phyloP scores from a whole-genome alignment of 2,329 filamentous ascomycete genomes.

The Orbilia javanica region DNA sequence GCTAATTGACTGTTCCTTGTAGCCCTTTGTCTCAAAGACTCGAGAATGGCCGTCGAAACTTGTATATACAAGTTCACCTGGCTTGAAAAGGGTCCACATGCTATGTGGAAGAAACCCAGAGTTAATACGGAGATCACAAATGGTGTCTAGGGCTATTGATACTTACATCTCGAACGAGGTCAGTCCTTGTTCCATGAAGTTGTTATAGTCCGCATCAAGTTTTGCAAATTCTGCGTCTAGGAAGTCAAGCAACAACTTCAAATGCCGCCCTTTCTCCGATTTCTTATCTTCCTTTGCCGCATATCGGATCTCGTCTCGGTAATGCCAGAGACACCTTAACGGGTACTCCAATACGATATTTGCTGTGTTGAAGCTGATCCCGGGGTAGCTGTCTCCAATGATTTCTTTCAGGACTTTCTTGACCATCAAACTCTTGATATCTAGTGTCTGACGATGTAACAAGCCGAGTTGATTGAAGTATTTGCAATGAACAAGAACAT shows the following conservation, averaged over 20 bases:
- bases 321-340: conserved; percentile 58
- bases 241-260: conserved; percentile 59
- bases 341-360: conserved; percentile 59
- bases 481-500: conserved; percentile 57
- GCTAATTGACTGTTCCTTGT: conserved; percentile 62
- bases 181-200: conserved; percentile 61
- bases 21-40: conserved; percentile 63
- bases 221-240: conserved; percentile 60
- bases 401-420: conserved; percentile 59
- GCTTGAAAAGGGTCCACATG: conserved; percentile 71
- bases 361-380: conserved; percentile 58
- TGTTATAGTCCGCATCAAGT: conserved; percentile 60
- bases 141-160: conserved; percentile 60
- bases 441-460: conserved; percentile 54
- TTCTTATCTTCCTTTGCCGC: conserved; percentile 50
- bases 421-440: conserved; percentile 60
- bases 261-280: conserved; percentile 54
- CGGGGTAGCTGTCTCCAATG: conserved; percentile 60
- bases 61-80: conserved; percentile 66
- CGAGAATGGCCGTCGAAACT: conserved; percentile 65
- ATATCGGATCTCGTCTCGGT: conserved; percentile 57
- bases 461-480: conserved; percentile 54
- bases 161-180: conserved; percentile 62
- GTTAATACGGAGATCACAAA: conserved; percentile 52
- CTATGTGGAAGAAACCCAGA: conserved; percentile 58